Conservation (phyloP, 1,284 basidiomycete species). For the Moniliophthora roreri region DNA sequence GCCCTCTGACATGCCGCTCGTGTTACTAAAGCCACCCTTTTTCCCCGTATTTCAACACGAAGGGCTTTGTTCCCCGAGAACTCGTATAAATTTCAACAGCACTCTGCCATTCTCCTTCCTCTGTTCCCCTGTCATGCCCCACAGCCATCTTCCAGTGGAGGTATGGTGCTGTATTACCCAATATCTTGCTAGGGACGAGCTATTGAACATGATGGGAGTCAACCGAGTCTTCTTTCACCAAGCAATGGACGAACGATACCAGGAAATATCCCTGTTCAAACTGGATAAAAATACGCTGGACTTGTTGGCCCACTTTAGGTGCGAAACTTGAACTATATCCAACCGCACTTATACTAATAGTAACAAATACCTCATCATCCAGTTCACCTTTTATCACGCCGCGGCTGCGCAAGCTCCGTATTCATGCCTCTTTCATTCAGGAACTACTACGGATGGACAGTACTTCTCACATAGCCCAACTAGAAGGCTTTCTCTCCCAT, state of each 20-base stretch:
- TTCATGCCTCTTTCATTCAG: background rate
- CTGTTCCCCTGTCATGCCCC: background rate
- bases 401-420: background rate
- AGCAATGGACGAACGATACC: slow-evolving; percentile 16
- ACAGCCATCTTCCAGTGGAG: slow-evolving; percentile 15
- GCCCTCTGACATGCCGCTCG: too few relatives aligned
- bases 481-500: background rate
- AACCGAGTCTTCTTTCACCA: slow-evolving; percentile 15
- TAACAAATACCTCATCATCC: background rate
- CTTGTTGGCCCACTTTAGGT: background rate
- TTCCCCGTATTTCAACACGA: too few relatives aligned
- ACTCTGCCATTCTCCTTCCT: background rate
- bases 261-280: background rate
- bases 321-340: too few relatives aligned
- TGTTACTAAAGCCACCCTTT: too few relatives aligned
- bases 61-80: too few relatives aligned
- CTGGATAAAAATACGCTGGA: background rate
- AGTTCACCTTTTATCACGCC: background rate
- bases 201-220: slow-evolving; percentile 5
- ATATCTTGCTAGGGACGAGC: slow-evolving; percentile 1
- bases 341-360: too few relatives aligned
- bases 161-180: slow-evolving; percentile 14
- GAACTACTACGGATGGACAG: too few relatives aligned
- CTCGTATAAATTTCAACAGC: background rate
- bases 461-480: background rate